Evolutionary conservation across 1,139 yeast species (phyloP), one percentile per base, ranked within the genome.

Genomic region (Scheffersomyces insectosa): DNA sequence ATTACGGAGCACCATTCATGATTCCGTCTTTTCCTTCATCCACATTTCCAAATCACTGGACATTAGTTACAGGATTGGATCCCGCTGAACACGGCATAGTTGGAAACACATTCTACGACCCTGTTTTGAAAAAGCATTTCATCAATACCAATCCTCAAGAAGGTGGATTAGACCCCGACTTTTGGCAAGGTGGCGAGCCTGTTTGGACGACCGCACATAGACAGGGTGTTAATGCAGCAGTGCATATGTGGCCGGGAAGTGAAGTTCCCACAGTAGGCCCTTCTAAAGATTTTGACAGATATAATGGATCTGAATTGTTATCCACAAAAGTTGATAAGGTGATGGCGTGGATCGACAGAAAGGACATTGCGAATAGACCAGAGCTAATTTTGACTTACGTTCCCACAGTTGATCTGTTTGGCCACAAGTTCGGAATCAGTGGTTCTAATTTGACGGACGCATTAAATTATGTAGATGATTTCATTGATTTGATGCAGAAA

Each of bases 221-320:
- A n/a, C 87, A 85, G 47, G 84, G 82, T 1, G 77, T 87, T 4
- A 70, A 70, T 11, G 70, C 86, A 2, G 96, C 95, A 0, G 84
- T 88, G n/a, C 96, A 90, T 61, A 89, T 90, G 96, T 90, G 96
- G 96, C 97, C 97, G 0, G 96, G 97, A 1, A 83, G 90, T 47
- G 96, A 88, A 55, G 95, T 85, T 3, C 76, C 73, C 42, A 71
- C 80, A 3, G 52, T 68, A 3, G 75, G 74, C 5, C 71, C 65
- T 29, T 60, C 85, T 3, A 52, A 69, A 44, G 75, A 72, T 41
- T 80, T 81, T 31, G 93, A 85, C 54, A 65, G 66, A 45, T 90
- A 76, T 63, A 83, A 88, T 55, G 82, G 80, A 2, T 65, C 81
- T 2, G 96, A 88, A 60, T 52, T 75, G 1, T 66, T 89, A 23